These are phyloP conservation scores for Diacronema lutheri DNA, from an alignment of 78 protist species.

Conservation along the genomic window DNA sequence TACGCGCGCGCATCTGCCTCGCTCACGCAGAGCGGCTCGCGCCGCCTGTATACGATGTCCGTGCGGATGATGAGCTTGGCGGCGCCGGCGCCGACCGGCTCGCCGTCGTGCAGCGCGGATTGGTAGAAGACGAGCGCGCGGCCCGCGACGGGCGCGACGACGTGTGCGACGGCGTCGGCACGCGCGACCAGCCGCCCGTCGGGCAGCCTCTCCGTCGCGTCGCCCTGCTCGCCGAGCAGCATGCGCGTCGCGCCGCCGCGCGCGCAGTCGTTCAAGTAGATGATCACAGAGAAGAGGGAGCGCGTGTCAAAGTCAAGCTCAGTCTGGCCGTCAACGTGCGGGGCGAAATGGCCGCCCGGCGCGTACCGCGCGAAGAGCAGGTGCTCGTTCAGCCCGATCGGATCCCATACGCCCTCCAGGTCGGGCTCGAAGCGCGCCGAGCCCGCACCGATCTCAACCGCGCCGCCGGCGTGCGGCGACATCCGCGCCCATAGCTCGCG, in stretches of 20 bases:
- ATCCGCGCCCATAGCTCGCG: background rate
- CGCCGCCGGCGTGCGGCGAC: background rate
- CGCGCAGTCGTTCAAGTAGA: constrained; percentile 15
- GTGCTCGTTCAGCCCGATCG: constrained; percentile 8
- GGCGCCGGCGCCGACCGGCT: background rate
- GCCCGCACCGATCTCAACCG: background rate
- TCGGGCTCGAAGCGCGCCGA: background rate
- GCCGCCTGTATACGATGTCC: constrained; percentile 7
- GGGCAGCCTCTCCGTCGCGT: background rate
- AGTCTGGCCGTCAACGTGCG: constrained; percentile 26
- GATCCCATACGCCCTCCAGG: background rate
- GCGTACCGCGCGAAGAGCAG: constrained; percentile 16
- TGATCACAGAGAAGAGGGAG: constrained; percentile 4
- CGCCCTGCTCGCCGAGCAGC: background rate
- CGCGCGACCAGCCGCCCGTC: background rate
- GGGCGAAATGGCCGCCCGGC: constrained; percentile 29
- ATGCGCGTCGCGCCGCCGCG: constrained; percentile 16
- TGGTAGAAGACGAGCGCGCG: background rate
- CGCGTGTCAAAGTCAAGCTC: background rate
- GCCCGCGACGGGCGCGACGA: background rate
- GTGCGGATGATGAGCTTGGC: background rate
- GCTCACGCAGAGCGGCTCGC: background rate
- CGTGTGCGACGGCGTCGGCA: background rate
- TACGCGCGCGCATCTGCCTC: background rate
- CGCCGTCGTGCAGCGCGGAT: background rate